Evolutionary conservation across 768 basidiomycete species (phyloP), one percentile per base, ranked within the genome.

Genomic region (Serendipita sp.): DNA sequence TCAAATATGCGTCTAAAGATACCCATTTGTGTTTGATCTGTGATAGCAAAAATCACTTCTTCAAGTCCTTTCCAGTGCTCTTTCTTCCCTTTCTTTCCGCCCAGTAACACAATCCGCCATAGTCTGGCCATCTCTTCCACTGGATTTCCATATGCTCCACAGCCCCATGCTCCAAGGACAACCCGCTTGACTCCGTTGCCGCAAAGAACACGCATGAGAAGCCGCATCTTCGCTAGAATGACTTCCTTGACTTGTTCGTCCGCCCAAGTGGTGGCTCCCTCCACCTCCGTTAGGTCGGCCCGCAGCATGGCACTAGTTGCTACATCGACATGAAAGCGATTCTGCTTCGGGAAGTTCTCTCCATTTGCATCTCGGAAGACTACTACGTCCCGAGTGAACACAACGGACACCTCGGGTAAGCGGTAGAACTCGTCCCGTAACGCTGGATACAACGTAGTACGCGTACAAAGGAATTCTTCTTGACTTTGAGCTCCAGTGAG

Each of bases 401-500:
- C 56, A 35, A 60, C 56, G 28, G 56, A 60, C 16, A 60, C 23
- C 56, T 60, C 56, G 56, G 56, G 56, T 8, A 60, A 35, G 16
- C 56, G 56, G 35, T 60, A 60, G 32, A 60, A 60, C 28, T 30
- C 23, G 56, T 60, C 56, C 8, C 35, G 23, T 10, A 60, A 35
- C 34, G 56, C 56, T 10, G 56, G 56, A 36, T 60, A 60, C 16
- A 60, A 35, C 23, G 56, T 60, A 8, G 56, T 60, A 8, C 56
- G 56, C 28, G 34, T 36, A 28, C 56, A 60, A 4, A 60, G n/a
- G 32, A 60, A 60, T n/a, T 60, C 56, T 60, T 60, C 56, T 60
- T 60, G 56, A n/a, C 23, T 36, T 28, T 23, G 16, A 10, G 56
- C 18, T 30, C 56, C 56, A 4, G 56, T 28, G 5, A 60, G 28